Conservation (phyloP, 208 protist genomes). For the Leptomonas pyrrhocoris region DNA sequence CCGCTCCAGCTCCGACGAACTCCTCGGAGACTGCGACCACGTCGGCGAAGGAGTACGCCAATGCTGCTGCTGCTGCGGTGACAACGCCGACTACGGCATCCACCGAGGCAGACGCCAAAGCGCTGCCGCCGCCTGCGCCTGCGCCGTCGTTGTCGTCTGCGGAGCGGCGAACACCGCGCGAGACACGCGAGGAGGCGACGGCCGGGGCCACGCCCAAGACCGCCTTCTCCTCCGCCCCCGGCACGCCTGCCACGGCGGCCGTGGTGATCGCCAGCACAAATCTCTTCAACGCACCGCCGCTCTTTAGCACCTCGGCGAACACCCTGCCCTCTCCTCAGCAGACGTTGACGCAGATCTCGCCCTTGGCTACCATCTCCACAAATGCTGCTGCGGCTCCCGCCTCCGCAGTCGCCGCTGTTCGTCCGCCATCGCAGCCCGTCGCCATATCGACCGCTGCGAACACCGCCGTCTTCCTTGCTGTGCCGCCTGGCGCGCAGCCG, state of each 20-base stretch:
- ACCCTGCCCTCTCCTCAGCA: not conserved
- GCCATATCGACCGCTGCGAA: not conserved
- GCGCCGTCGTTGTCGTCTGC: not conserved
- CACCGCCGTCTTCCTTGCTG: not conserved
- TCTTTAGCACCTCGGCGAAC: not conserved
- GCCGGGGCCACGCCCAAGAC: constrained; percentile 3
- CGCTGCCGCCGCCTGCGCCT: not conserved
- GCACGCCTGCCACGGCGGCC: constrained; percentile 12
- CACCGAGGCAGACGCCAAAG: not conserved
- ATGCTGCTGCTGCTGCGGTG: constrained; percentile 6
- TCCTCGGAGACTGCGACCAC: not conserved
- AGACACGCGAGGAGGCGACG: not conserved
- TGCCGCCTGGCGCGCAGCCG: not conserved
- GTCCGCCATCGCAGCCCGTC: not conserved
- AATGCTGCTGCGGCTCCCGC: not conserved
- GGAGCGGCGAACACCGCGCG: constrained; percentile 12
- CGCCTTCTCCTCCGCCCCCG: constrained; percentile 9
- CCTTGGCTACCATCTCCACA: not conserved
- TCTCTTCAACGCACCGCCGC: not conserved
- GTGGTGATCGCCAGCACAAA: not conserved
- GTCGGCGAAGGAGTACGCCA: not conserved
- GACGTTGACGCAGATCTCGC: not conserved
- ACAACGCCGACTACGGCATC: not conserved
- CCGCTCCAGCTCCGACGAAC: constrained; percentile 1
- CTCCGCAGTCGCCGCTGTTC: not conserved